A percentile compares a stretch with the other conserved stretches of the same genome.
Conservation (phyloP, 2,329 filamentous ascomycete species). For the Penicillium sp. region DNA sequence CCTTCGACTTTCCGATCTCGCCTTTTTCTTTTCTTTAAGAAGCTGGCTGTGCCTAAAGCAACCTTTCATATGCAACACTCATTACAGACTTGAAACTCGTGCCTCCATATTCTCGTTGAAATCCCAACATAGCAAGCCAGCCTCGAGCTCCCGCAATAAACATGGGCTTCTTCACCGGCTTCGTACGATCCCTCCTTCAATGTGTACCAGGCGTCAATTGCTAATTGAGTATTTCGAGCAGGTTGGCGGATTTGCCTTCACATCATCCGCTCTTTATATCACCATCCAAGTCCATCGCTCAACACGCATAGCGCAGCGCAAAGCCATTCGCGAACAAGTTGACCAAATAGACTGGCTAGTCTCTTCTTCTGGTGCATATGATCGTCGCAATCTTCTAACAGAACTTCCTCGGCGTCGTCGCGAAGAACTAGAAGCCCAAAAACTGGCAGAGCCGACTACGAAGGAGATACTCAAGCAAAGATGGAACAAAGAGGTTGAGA, state of each 20-base stretch:
- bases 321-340: conserved; percentile 47
- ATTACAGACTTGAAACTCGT: not conserved
- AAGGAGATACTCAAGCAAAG: conserved; percentile 71
- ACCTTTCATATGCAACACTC: not conserved
- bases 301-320: conserved; percentile 57
- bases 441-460: conserved; percentile 47
- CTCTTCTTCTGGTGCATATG: conserved; percentile 36
- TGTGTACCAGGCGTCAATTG: not conserved
- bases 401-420: conserved; percentile 9
- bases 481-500: conserved; percentile 75
- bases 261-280: conserved; percentile 71
- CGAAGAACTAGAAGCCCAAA: conserved; percentile 9
- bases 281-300: conserved; percentile 69
- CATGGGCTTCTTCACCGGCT: conserved; percentile 72
- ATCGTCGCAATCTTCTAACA: conserved; percentile 28
- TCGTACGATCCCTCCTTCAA: conserved; percentile 57
- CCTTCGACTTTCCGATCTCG: not conserved
- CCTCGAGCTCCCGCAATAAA: conserved; percentile 34
- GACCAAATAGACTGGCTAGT: conserved; percentile 44
- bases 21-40: not conserved
- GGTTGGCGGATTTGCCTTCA: conserved; percentile 76
- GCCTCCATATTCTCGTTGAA: no score
- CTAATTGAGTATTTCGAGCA: conserved; percentile 36
- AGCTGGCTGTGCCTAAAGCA: not conserved
- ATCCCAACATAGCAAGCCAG: not conserved